phyloP scores from a whole-genome alignment of 148 eudicot genomes.

The Mesembryanthemum crystallinum region DNA sequence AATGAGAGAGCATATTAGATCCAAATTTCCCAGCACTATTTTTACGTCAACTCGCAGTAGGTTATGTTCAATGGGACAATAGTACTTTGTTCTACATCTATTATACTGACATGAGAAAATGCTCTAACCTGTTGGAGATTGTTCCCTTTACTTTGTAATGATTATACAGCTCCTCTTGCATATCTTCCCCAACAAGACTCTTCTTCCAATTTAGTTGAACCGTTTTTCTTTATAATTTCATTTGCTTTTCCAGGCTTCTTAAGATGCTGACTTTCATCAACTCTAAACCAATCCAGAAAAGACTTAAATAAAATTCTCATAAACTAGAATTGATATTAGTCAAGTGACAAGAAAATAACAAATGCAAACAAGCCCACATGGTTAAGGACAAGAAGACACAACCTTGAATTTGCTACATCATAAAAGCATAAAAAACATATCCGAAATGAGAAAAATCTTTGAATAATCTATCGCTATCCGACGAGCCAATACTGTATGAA shows the following conservation, averaged over 20 bases:
- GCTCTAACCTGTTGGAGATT: conserved; percentile 56
- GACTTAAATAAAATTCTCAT: background rate
- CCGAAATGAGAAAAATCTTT: background rate
- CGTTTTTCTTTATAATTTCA: conserved; percentile 31
- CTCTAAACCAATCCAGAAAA: conserved; percentile 37
- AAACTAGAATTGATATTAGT: background rate
- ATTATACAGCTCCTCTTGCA: conserved; percentile 90
- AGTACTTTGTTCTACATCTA: no score
- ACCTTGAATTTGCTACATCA: background rate
- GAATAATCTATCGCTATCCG: background rate
- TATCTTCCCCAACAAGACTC: conserved; percentile 88
- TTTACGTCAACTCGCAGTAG: background rate
- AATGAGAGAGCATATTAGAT: no score
- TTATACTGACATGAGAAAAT: background rate
- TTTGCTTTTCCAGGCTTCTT: conserved; percentile 32
- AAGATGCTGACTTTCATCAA: conserved; percentile 62
- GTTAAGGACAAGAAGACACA: background rate
- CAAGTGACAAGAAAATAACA: background rate
- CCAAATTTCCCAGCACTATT: background rate
- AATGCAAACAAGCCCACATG: background rate
- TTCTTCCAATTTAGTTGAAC: conserved; percentile 37
- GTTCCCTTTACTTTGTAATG: conserved; percentile 68
- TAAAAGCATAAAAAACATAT: conserved; percentile 1
- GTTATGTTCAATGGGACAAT: background rate
- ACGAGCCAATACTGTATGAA: no score